These are phyloP conservation scores for Phytophthora fragariae DNA, from an alignment of 352 stramenopile species.

Conservation along the genomic window DNA sequence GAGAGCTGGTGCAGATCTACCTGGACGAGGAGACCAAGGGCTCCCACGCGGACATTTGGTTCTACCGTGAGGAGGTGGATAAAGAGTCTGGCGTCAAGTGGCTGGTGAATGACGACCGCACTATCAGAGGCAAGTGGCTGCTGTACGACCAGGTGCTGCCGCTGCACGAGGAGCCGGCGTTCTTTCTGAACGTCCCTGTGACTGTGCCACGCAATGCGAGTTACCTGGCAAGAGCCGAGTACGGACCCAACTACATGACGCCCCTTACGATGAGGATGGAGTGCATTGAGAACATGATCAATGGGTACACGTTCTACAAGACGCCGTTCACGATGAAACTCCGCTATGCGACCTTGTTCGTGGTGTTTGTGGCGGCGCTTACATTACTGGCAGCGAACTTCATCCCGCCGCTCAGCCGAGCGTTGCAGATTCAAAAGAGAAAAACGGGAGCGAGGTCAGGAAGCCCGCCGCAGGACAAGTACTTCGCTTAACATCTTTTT, in stretches of 20 bases:
- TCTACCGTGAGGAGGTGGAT: conserved; percentile 69
- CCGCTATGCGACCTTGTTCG: conserved; percentile 34
- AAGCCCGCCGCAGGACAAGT: conserved; percentile 32
- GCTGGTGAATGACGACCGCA: conserved; percentile 79
- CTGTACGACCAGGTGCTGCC: conserved; percentile 76
- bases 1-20: conserved; percentile 78
- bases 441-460: conserved; percentile 23
- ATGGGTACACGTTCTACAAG: conserved; percentile 83
- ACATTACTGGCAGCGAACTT: conserved; percentile 37
- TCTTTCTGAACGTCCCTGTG: conserved; percentile 67
- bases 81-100: conserved; percentile 40
- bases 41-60: conserved; percentile 82
- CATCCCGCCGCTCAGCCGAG: conserved; percentile 36
- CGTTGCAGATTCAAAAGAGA: conserved; percentile 28
- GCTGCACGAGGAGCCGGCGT: conserved; percentile 41
- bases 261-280: conserved; percentile 77
- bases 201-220: conserved; percentile 63
- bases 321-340: conserved; percentile 31
- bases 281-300: conserved; percentile 83
- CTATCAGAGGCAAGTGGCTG: conserved; percentile 69
- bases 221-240: conserved; percentile 71
- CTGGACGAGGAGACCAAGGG: conserved; percentile 52
- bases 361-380: conserved; percentile 38
- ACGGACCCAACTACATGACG: conserved; percentile 74
- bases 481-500: conserved; percentile 41